Conservation (phyloP, 768 basidiomycete genomes). For the Cystofilobasidium capitatum region DNA sequence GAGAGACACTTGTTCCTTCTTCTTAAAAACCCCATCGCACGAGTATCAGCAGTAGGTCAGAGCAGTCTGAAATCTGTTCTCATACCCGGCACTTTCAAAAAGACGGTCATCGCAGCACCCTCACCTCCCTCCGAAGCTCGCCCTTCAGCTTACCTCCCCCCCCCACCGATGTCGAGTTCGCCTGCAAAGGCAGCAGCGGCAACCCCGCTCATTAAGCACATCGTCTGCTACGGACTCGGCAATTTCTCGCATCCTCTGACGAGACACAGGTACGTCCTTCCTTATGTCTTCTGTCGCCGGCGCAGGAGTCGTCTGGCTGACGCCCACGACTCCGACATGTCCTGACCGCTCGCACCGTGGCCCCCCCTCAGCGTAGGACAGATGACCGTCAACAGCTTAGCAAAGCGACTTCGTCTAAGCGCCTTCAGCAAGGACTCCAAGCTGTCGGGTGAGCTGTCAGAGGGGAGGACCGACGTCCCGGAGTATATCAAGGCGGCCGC, state of each 20-base stretch:
- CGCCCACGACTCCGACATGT: neutral
- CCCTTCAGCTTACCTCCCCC: neutral
- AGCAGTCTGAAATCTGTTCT: no score
- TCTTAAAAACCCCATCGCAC: no score
- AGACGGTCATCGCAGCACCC: no score
- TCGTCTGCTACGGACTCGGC: neutral
- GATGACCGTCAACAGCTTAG: neutral
- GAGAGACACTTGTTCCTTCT: no score
- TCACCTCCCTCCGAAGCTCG: no score
- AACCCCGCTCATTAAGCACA: neutral
- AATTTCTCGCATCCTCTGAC: neutral
- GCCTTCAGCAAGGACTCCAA: neutral
- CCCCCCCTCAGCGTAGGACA: neutral
- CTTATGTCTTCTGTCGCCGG: neutral
- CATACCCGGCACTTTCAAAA: no score
- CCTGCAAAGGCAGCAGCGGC: neutral
- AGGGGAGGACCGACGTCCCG: neutral
- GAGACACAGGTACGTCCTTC: neutral
- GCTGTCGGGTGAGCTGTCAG: neutral
- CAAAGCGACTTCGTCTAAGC: neutral
- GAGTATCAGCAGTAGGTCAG: no score
- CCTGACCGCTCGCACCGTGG: neutral
- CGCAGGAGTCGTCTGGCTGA: no score
- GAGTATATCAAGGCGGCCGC: neutral
- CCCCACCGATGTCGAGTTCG: neutral